Conservation (phyloP, 2,329 filamentous ascomycete genomes). For the Colletotrichum agaves region DNA sequence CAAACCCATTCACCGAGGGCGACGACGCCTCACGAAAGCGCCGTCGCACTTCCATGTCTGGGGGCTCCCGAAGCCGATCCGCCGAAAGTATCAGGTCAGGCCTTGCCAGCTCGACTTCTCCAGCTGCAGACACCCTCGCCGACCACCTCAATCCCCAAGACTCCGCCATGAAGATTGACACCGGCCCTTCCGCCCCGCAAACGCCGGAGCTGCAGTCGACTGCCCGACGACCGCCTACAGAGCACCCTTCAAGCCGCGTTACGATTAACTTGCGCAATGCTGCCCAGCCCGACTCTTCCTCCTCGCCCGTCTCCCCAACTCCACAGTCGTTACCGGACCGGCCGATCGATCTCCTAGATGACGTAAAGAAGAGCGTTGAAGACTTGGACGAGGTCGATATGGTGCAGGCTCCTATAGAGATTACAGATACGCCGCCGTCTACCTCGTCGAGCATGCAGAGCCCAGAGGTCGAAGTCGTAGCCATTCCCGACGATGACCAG, state of each 20-base stretch:
- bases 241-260: slow-evolving; percentile 65
- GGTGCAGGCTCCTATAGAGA: slow-evolving; percentile 41
- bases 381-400: slow-evolving; percentile 52
- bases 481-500: slow-evolving; percentile 50
- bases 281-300: slow-evolving; percentile 52
- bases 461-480: slow-evolving; percentile 57
- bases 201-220: slow-evolving; percentile 53
- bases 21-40: slow-evolving; percentile 68
- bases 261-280: slow-evolving; percentile 69
- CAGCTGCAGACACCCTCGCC: slow-evolving; percentile 42
- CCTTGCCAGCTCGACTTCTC: slow-evolving; percentile 46
- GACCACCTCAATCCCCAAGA: slow-evolving; percentile 42
- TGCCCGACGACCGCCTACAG: slow-evolving; percentile 48
- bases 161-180: slow-evolving; percentile 55
- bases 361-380: slow-evolving; percentile 58
- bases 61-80: slow-evolving; percentile 64
- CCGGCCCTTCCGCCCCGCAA: slow-evolving; percentile 51
- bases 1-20: slow-evolving; percentile 72
- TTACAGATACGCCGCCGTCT: slow-evolving; percentile 44
- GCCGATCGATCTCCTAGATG: slow-evolving; percentile 15
- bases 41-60: slow-evolving; percentile 66
- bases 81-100: slow-evolving; percentile 54
- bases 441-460: slow-evolving; percentile 54
- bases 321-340: slow-evolving; percentile 39
- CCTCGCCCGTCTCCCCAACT: slow-evolving; percentile 56